These are phyloP conservation scores for Linum usitatissimum DNA, from an alignment of 345 rosid genomes.

Conservation along the genomic window DNA sequence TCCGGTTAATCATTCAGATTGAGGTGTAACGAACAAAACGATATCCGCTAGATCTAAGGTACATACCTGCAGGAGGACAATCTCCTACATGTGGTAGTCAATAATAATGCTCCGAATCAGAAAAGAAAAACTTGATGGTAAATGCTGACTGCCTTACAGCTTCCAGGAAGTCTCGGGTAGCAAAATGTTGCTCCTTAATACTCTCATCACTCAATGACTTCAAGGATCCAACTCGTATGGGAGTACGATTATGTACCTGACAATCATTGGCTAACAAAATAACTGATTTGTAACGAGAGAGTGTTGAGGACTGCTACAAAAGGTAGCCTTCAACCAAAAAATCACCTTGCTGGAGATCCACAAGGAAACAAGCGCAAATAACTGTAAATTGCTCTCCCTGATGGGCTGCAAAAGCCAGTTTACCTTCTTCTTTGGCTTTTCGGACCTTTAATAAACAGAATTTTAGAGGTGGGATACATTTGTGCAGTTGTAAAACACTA, in stretches of 20 bases:
- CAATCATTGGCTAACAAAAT: constrained; percentile 1
- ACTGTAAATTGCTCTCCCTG: constrained; percentile 61
- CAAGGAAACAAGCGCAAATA: constrained; percentile 52
- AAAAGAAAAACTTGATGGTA: neutral
- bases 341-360: constrained; percentile 75
- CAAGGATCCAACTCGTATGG: constrained; percentile 36
- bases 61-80: constrained; percentile 55
- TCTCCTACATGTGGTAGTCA: constrained; percentile 34
- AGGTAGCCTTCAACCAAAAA: neutral
- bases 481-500: too few species aligned
- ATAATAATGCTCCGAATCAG: constrained; percentile 12
- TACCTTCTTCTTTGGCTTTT: constrained; percentile 14
- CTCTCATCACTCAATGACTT: constrained; percentile 42
- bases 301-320: too few species aligned
- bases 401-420: constrained; percentile 59
- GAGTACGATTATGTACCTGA: constrained; percentile 46
- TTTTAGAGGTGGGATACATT: neutral
- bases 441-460: constrained; percentile 18
- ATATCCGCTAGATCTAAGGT: constrained; percentile 1
- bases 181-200: constrained; percentile 62
- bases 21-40: constrained; percentile 2
- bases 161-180: constrained; percentile 50
- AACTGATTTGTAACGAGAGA: neutral
- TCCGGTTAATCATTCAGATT: neutral
- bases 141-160: constrained; percentile 39